Evolutionary conservation across 495 filamentous ascomycete species (phyloP), one percentile per base, ranked within the genome.

Genomic region (Trichocladium antarcticum): DNA sequence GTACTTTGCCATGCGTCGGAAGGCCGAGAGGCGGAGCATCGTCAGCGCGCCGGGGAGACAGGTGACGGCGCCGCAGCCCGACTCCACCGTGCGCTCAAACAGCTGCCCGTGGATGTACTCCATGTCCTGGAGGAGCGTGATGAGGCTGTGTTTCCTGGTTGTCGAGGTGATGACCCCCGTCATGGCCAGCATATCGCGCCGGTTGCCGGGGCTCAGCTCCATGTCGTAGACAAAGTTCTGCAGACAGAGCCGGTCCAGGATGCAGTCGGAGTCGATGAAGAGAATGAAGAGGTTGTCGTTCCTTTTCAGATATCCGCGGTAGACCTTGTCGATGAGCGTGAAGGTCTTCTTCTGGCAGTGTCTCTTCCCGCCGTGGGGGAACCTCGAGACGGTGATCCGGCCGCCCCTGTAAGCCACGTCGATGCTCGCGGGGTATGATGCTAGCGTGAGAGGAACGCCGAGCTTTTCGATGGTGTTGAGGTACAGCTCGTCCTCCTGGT

Each of bases 191-290:
- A 96, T 95, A 63, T 89, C 89, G 53, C 83, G 78, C 59, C 85
- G 81, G 69, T 88, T 94, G 20, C 89, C 89, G 3, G 92, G 90
- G 67, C 92, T 95, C 21, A 98, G 73, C 64, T 98, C 90, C 92
- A 98, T 98, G 60, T 96, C 92, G 62, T 93, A 97, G 69, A 98
- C 87, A 63, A 98, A 96, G 56, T 98, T 98, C 64, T 96, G 90
- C 52, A 98, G 77, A 64, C 92, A 97, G 21, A 89, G 77, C 46
- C 79, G 78, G 68, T 98, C 90, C 34, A 97, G 71, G 57, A 98
- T 94, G 69, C 92, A 97, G 67, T 98, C 92, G 3, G 90, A 96
- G 67, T 98, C 92, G 64, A 98, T 96, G 71, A 98, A 96, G 24
- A 98, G 75, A 32, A 97, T 82, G 61, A 97, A 98, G 5, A 98